Conservation (phyloP, 495 filamentous ascomycete genomes). For the Trypethelium eluteriae region DNA sequence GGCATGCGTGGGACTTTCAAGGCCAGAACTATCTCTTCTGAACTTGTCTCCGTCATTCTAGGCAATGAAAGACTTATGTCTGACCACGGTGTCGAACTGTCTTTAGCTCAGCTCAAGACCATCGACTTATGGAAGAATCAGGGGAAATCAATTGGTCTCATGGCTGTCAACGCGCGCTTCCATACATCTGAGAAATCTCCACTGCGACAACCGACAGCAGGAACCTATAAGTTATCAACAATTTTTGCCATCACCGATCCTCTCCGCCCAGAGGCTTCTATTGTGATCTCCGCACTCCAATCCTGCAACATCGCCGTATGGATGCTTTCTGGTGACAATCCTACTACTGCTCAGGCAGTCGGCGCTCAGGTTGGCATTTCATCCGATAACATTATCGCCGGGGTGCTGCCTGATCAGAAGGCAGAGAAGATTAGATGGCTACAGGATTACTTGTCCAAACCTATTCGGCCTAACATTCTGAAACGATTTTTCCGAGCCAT, state of each 20-base stretch:
- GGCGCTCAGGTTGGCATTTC: conserved; percentile 71
- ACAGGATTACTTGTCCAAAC: conserved; percentile 39
- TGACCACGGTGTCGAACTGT: conserved; percentile 27
- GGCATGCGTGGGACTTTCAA: conserved; percentile 68
- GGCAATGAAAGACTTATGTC: conserved; percentile 74
- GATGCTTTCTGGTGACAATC: conserved; percentile 89
- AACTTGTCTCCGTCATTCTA: conserved; percentile 56
- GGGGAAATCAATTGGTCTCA: conserved; percentile 33
- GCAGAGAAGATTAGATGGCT: conserved; percentile 74
- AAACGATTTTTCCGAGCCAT: neutral
- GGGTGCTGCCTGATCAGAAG: conserved; percentile 78
- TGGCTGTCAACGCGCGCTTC: conserved; percentile 18
- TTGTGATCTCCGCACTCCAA: conserved; percentile 60
- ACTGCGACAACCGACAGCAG: neutral
- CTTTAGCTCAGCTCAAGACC: conserved; percentile 1
- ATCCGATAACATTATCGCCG: conserved; percentile 68
- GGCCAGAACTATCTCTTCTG: conserved; percentile 23
- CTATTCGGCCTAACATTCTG: neutral
- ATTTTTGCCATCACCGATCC: conserved; percentile 50
- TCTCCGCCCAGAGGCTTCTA: conserved; percentile 64
- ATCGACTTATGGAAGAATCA: conserved; percentile 31
- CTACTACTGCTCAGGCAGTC: conserved; percentile 58
- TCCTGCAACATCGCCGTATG: conserved; percentile 62
- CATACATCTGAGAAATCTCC: neutral
- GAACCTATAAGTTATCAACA: conserved; percentile 24